These are phyloP conservation scores for Inga leiocalycina DNA, from an alignment of 306 rosid species.

Conservation along the genomic window DNA sequence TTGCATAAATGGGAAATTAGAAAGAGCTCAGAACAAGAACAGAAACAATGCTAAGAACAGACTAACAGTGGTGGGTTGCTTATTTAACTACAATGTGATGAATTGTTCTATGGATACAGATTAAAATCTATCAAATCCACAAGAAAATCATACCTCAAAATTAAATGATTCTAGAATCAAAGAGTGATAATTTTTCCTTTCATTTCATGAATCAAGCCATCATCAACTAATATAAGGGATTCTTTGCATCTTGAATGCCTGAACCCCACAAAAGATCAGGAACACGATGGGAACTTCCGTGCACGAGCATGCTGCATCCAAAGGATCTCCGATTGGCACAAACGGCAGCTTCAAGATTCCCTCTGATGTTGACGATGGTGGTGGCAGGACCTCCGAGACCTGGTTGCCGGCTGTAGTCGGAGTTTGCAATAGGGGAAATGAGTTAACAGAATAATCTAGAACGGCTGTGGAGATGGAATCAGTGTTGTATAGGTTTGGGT, in stretches of 20 bases:
- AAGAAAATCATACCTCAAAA: too few relatives aligned
- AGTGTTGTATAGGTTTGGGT: too few relatives aligned
- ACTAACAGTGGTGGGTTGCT: too few relatives aligned
- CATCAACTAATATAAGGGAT: too few relatives aligned
- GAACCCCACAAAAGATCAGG: too few relatives aligned
- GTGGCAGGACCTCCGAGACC: neutral
- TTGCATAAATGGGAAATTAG: neutral
- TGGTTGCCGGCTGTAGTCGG: neutral
- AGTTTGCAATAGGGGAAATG: neutral
- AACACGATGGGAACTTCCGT: constrained; percentile 34
- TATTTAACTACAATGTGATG: neutral
- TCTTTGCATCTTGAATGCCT: too few relatives aligned
- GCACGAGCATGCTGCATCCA: constrained; percentile 36
- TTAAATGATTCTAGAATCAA: neutral
- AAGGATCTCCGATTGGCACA: neutral
- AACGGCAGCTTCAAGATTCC: constrained; percentile 12
- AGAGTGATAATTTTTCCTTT: neutral
- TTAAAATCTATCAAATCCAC: neutral
- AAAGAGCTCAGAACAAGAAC: neutral
- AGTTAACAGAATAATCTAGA: constrained; percentile 20
- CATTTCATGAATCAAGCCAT: too few relatives aligned
- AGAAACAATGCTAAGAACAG: neutral
- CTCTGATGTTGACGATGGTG: too few relatives aligned
- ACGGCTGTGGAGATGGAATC: too few relatives aligned
- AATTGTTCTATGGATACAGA: neutral